Evolutionary conservation across 2,329 filamentous ascomycete species (phyloP), one percentile per base, ranked within the genome.

Genomic region (Elsinoe arachidis): DNA sequence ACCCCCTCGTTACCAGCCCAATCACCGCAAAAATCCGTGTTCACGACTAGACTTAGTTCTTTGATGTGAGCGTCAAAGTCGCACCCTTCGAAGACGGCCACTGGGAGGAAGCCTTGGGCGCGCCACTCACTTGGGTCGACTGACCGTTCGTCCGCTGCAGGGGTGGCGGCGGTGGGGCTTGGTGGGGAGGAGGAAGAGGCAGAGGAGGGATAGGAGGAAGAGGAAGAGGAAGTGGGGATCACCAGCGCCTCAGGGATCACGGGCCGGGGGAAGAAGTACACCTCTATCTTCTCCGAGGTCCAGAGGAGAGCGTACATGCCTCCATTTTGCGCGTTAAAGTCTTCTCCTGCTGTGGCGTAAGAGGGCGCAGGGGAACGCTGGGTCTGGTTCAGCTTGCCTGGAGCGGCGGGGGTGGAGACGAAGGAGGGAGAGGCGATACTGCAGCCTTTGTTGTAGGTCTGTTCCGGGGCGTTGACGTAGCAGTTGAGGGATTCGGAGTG

Each of bases 21-120:
- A 67, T 86, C 82, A 17, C 91, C 91, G 71, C 91, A 96, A 70
- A 95, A 89, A 5, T 87, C 87, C 0, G 85, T 93, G 72, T 92
- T 83, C 70, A 93, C 85, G 61, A 92, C 81, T 61, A 96, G 83
- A 64, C 85, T 81, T 74, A 95, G 80, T 59, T 86, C 72, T 59
- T 75, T 74, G 74, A 96, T 95, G 70, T 85, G 79, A 1, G 72
- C 62, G 60, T 84, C 76, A 62, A 95, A 86, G 64, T 91, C 74
- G 72, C 92, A 96, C 57, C 76, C 78, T 1, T 15, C 33, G 72
- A 95, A 96, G 34, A 76, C 76, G 9, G 87, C 88, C 1, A 80
- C 68, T 0, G 91, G 88, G 0, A 69, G 73, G 11, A 59, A 57
- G 14, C 56, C 46, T 17, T 47, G 41, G 2, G 39, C 11, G 9